Conservation (phyloP, 106 monocot genomes). For the Dendrobium chrysotoxum region DNA sequence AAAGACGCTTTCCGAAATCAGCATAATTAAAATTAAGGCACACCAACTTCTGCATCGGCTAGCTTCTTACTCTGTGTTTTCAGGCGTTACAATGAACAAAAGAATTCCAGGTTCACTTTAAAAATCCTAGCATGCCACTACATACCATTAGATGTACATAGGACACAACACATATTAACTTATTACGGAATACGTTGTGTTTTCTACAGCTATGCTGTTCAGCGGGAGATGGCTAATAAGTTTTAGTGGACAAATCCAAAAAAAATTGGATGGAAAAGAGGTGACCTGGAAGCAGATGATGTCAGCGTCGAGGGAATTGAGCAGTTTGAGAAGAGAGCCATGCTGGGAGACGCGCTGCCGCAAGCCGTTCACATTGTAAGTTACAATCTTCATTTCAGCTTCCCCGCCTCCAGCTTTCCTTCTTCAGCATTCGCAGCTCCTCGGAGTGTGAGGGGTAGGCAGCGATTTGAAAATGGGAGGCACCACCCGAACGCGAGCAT, state of each 20-base stretch:
- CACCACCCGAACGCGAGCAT: background rate
- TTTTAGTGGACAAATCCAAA: background rate
- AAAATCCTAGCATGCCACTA: too few relatives aligned
- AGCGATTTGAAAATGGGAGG: background rate
- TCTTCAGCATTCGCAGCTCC: background rate
- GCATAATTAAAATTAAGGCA: background rate
- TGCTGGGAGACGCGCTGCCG: slow-evolving; percentile 86
- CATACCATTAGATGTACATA: too few relatives aligned
- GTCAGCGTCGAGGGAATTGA: slow-evolving; percentile 91
- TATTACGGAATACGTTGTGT: too few relatives aligned
- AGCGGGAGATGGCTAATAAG: background rate
- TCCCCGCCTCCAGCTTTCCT: background rate
- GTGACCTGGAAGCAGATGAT: slow-evolving; percentile 94
- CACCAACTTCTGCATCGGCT: background rate
- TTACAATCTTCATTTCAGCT: slow-evolving; percentile 80
- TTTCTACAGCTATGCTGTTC: too few relatives aligned
- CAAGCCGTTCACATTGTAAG: slow-evolving; percentile 95
- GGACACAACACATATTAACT: too few relatives aligned
- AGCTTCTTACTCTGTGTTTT: too few relatives aligned
- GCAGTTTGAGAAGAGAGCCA: slow-evolving; percentile 85
- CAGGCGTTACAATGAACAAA: too few relatives aligned
- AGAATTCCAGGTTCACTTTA: too few relatives aligned
- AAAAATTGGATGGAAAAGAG: background rate
- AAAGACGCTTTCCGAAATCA: background rate
- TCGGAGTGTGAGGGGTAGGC: background rate